phyloP scores from a whole-genome alignment of 805 yeast species.

The Saturnispora hagleri region DNA sequence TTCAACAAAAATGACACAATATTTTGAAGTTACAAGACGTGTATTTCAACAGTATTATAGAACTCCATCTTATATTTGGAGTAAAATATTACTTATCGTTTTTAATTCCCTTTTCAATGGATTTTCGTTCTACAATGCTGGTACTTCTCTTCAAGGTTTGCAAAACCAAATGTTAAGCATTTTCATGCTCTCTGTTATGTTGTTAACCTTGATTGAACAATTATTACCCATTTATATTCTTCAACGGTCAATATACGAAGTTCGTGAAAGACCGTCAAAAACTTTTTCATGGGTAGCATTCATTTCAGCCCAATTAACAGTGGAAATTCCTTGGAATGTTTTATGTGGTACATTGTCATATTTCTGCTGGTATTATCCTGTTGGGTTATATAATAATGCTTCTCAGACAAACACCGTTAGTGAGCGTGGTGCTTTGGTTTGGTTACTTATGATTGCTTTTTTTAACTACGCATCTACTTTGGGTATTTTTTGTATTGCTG shows the following conservation, averaged over 20 bases:
- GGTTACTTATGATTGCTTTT: slow-evolving; percentile 36
- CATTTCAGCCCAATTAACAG: slow-evolving; percentile 49
- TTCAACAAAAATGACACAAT: slow-evolving; percentile 33
- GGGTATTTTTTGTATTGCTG: slow-evolving; percentile 52
- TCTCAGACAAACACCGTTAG: slow-evolving; percentile 33
- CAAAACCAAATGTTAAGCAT: slow-evolving; percentile 77
- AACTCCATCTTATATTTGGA: slow-evolving; percentile 52
- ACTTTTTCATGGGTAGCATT: slow-evolving; percentile 62
- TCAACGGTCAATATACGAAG: slow-evolving; percentile 62
- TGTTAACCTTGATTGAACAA: slow-evolving; percentile 52
- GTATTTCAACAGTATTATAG: slow-evolving; percentile 57
- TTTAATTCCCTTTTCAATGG: slow-evolving; percentile 55
- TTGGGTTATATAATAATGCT: slow-evolving; percentile 60
- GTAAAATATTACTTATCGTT: slow-evolving; percentile 43
- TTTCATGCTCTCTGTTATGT: slow-evolving; percentile 55
- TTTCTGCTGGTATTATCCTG: slow-evolving; percentile 65
- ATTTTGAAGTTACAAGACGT: slow-evolving; percentile 38
- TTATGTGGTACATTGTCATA: slow-evolving; percentile 53
- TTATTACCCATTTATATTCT: slow-evolving; percentile 50
- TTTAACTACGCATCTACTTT: slow-evolving; percentile 47
- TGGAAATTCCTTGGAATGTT: slow-evolving; percentile 59
- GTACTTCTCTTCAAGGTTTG: slow-evolving; percentile 52
- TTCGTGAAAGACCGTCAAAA: slow-evolving; percentile 64
- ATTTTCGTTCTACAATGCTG: slow-evolving; percentile 59
- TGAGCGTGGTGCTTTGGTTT: slow-evolving; percentile 45